Conservation (phyloP, 805 yeast genomes). For the Yamadazyma sp. region DNA sequence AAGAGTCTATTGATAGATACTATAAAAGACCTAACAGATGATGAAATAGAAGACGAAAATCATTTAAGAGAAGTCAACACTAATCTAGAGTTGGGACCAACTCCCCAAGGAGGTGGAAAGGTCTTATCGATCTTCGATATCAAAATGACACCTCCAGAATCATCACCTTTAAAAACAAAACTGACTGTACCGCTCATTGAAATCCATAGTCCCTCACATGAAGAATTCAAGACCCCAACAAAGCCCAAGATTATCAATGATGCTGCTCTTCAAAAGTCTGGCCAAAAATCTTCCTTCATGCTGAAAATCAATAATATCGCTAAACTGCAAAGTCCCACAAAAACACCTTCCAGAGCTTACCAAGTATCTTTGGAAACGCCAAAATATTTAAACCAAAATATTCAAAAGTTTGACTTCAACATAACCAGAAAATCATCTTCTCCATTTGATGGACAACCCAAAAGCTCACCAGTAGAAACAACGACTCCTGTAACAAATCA, state of each 20-base stretch:
- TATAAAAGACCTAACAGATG: slow-evolving; percentile 6
- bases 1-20: slow-evolving; percentile 2
- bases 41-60: slow-evolving; percentile 2
- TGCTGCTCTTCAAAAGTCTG: background rate
- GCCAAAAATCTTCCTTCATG: slow-evolving; percentile 7
- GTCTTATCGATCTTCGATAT: slow-evolving; percentile 72
- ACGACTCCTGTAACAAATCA: slow-evolving; percentile 11
- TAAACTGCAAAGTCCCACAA: slow-evolving; percentile 7
- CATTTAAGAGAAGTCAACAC: background rate
- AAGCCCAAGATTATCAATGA: slow-evolving; percentile 12
- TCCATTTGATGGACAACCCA: slow-evolving; percentile 6
- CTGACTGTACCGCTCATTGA: background rate
- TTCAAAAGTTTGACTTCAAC: slow-evolving; percentile 8
- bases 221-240: slow-evolving; percentile 35
- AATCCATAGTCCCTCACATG: background rate
- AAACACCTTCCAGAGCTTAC: slow-evolving; percentile 9
- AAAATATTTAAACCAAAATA: slow-evolving; percentile 19
- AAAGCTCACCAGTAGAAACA: slow-evolving; percentile 1
- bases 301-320: slow-evolving; percentile 6
- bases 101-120: slow-evolving; percentile 81
- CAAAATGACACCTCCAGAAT: slow-evolving; percentile 40
- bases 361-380: slow-evolving; percentile 18
- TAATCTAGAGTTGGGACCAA: slow-evolving; percentile 65
- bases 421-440: slow-evolving; percentile 2
- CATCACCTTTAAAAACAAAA: slow-evolving; percentile 34